Evolutionary conservation across 495 filamentous ascomycete species (phyloP), one percentile per base, ranked within the genome.

Genomic region (Hypomontagnella monticulosa): DNA sequence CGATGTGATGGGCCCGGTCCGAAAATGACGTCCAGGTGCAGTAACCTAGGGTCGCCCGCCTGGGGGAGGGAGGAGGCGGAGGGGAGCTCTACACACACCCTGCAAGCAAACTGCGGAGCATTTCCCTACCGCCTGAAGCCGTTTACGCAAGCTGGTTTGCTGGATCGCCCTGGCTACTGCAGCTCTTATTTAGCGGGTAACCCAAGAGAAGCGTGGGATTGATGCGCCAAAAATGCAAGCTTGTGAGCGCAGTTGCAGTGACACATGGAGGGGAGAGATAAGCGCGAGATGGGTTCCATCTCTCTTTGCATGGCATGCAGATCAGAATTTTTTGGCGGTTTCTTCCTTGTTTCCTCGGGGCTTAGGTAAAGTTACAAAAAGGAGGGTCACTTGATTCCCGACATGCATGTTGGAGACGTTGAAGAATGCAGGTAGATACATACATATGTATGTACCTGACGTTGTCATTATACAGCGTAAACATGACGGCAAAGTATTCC

Each of bases 21-120:
- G 65, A 68, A 67, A 33, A 66, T 73, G 68, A 73, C 68, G 64
- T 71, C 38, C 69, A 36, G 51, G 37, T 66, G 61, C 59, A 73
- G 63, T 34, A 46, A 52, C n/a, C n/a, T n/a, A 37, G 50, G 52
- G 27, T 65, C 36, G 15, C 43, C 51, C 36, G 15, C 43, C 51
- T 47, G 20, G 33, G 55, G 42, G n/a, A n/a, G n/a, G n/a, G n/a
- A n/a, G n/a, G n/a, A n/a, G n/a, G n/a, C n/a, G n/a, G n/a, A n/a
- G n/a, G n/a, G n/a, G 8, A 60, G 36, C 14, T 33, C 44, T 60
- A 42, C 23, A 61, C 30, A 42, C 23, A 61, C 30, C 49, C 57
- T 61, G 61, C 44, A 47, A 38, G 49, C 41, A 59, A 34, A 48
- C 33, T 52, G 61, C 66, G 54, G 66, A 63, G 59, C 33, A 68